A percentile compares a stretch with the other conserved stretches of the same genome.
Evolutionary conservation across 306 rosid genomes (phyloP).

Genomic region (Trifolium repens): DNA sequence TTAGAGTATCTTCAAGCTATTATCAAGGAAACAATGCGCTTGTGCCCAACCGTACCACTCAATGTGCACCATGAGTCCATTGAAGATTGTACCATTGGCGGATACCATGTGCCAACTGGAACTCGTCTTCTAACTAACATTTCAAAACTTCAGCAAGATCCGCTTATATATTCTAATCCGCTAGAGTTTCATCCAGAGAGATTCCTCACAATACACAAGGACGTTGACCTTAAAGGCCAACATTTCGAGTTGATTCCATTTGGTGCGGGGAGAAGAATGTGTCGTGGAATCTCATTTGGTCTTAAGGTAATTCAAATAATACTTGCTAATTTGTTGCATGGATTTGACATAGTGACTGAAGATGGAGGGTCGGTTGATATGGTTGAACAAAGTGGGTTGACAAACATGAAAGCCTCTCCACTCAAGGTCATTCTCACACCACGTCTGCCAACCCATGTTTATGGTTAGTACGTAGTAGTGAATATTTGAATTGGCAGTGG

Average conservation of each 20-base stretch:
- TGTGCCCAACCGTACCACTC: conserved; percentile 58
- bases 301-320: conserved; percentile 29
- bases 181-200: conserved; percentile 43
- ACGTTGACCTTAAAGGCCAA: conserved; percentile 14
- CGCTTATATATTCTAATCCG: not conserved
- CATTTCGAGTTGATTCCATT: conserved; percentile 41
- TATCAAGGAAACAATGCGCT: conserved; percentile 57
- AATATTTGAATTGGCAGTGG: no score
- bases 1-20: conserved; percentile 54
- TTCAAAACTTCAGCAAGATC: conserved; percentile 52
- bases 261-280: conserved; percentile 42
- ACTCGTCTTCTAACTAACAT: conserved; percentile 53
- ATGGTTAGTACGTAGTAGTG: not conserved
- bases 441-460: not conserved
- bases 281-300: conserved; percentile 31
- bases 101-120: conserved; percentile 48
- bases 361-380: conserved; percentile 24
- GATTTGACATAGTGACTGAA: conserved; percentile 32
- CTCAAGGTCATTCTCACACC: conserved; percentile 42
- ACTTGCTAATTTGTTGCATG: conserved; percentile 39
- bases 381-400: conserved; percentile 34
- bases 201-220: conserved; percentile 34
- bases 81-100: conserved; percentile 57
- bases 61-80: conserved; percentile 41
- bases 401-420: conserved; percentile 34